Evolutionary conservation across 805 yeast species (phyloP).

Genomic region (Monosporozyma servazzii): DNA sequence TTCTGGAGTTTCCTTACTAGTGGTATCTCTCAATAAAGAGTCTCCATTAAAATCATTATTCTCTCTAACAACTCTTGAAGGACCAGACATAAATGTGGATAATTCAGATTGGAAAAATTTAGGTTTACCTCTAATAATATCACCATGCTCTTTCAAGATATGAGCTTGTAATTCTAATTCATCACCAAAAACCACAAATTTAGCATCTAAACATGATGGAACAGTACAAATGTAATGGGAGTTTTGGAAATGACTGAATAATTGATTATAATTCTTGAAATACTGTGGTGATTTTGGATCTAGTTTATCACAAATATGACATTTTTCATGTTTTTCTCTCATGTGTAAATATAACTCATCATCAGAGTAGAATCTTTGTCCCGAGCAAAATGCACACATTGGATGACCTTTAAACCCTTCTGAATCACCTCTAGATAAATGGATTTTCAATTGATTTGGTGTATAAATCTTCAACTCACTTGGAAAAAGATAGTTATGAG

Average conservation of each 20-base stretch:
- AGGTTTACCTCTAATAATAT: conserved; percentile 23
- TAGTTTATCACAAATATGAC: conserved; percentile 77
- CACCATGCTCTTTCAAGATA: conserved; percentile 66
- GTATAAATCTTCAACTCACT: conserved; percentile 57
- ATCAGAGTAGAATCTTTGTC: conserved; percentile 70
- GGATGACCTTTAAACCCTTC: conserved; percentile 74
- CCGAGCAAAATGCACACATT: conserved; percentile 68
- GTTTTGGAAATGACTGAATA: conserved; percentile 63
- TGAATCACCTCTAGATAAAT: conserved; percentile 62
- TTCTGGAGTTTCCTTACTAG: conserved; percentile 32
- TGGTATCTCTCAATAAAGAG: neutral
- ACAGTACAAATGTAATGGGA: conserved; percentile 74
- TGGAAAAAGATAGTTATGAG: conserved; percentile 69
- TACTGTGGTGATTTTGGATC: conserved; percentile 58
- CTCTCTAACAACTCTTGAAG: conserved; percentile 22
- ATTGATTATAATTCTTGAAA: conserved; percentile 64
- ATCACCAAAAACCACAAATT: conserved; percentile 85
- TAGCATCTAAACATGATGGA: conserved; percentile 71
- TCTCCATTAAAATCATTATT: conserved; percentile 2
- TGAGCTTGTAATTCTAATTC: conserved; percentile 83
- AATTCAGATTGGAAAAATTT: conserved; percentile 49
- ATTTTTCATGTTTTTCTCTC: conserved; percentile 75
- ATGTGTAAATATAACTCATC: conserved; percentile 81
- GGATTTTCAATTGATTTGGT: conserved; percentile 53
- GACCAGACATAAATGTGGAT: conserved; percentile 43